Evolutionary conservation across 2,329 filamentous ascomycete species (phyloP).

Genomic region (Hypoxylon sp.): DNA sequence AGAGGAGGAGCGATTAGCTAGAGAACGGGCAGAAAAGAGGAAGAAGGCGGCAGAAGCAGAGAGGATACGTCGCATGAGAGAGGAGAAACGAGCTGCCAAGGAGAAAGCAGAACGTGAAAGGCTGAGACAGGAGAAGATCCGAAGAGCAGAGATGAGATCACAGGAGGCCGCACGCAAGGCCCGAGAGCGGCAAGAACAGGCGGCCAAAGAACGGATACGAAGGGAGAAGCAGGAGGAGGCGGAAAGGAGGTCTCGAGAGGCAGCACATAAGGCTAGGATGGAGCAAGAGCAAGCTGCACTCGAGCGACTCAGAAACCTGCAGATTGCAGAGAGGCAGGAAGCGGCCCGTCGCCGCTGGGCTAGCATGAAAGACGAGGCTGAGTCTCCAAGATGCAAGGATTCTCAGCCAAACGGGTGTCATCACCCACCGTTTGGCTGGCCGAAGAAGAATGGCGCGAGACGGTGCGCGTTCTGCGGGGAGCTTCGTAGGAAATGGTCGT

Average conservation of each 20-base stretch:
- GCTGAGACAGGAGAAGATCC: conserved; percentile 10
- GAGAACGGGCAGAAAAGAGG: neutral
- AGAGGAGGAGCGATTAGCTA: neutral
- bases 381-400: neutral
- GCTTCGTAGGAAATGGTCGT: conserved; percentile 5
- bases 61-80: neutral
- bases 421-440: conserved; percentile 6
- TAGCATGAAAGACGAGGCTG: conserved; percentile 9
- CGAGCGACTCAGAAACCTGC: conserved; percentile 10
- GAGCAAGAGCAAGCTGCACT: conserved; percentile 18
- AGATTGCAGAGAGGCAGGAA: conserved; percentile 20
- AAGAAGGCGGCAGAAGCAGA: conserved; percentile 5
- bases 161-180: neutral
- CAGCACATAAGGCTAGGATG: conserved; percentile 5
- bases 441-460: neutral
- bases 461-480: conserved; percentile 8
- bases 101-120: conserved; percentile 13
- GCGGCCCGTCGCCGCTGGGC: conserved; percentile 12
- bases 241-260: conserved; percentile 19
- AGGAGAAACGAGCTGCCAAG: conserved; percentile 4
- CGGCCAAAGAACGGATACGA: neutral
- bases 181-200: neutral
- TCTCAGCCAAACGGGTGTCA: neutral
- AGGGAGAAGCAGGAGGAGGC: conserved; percentile 10
- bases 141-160: conserved; percentile 14